Conservation (phyloP, 805 yeast genomes). For the Metschnikowia peoriensis region DNA sequence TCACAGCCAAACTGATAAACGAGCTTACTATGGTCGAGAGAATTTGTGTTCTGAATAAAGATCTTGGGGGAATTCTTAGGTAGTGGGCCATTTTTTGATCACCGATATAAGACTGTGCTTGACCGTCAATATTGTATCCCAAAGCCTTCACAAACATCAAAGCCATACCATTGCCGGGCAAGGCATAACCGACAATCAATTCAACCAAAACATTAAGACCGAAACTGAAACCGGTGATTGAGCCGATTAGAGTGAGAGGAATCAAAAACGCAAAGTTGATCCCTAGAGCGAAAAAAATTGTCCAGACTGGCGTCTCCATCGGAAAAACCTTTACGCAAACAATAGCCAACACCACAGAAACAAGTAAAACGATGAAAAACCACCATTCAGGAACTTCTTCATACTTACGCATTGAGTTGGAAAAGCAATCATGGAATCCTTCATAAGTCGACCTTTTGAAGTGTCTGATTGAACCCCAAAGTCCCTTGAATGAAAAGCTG, state of each 20-base stretch:
- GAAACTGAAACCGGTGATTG: slow-evolving; percentile 35
- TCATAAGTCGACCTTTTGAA: slow-evolving; percentile 26
- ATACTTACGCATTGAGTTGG: slow-evolving; percentile 34
- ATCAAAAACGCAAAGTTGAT: slow-evolving; percentile 39
- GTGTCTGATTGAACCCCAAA: slow-evolving; percentile 16
- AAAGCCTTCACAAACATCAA: slow-evolving; percentile 48
- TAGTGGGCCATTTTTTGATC: slow-evolving; percentile 45
- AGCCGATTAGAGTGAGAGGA: slow-evolving; percentile 38
- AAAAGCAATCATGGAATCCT: slow-evolving; percentile 33
- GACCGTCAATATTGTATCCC: slow-evolving; percentile 47
- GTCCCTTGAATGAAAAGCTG: slow-evolving; percentile 14
- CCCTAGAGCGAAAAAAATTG: slow-evolving; percentile 35
- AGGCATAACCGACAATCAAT: slow-evolving; percentile 42
- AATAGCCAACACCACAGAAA: slow-evolving; percentile 34
- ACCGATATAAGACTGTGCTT: slow-evolving; percentile 47
- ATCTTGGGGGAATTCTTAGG: slow-evolving; percentile 41
- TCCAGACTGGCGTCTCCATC: slow-evolving; percentile 44
- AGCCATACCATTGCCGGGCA: slow-evolving; percentile 48
- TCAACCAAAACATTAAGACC: slow-evolving; percentile 44
- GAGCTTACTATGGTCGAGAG: slow-evolving; percentile 40
- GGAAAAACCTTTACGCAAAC: slow-evolving; percentile 37
- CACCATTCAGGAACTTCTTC: slow-evolving; percentile 46
- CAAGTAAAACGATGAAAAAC: slow-evolving; percentile 30
- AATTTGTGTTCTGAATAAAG: slow-evolving; percentile 44
- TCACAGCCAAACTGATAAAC: slow-evolving; percentile 38